Conservation (phyloP, 257 asterid species). For the Eucommia ulmoides region DNA sequence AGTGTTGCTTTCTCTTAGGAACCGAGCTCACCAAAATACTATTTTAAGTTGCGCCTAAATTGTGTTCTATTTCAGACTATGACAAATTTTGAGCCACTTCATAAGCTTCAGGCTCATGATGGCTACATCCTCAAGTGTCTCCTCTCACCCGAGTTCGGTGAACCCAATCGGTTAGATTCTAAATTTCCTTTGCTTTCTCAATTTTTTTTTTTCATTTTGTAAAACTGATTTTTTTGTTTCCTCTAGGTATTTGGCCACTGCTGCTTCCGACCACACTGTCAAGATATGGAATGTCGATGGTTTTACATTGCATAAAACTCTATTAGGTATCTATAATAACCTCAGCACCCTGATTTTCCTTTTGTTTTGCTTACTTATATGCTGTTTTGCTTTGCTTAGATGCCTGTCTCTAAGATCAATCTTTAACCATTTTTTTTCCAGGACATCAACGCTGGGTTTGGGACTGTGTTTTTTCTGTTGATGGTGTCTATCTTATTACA, state of each 20-base stretch:
- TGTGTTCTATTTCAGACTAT: slow-evolving; percentile 55
- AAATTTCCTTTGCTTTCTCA: slow-evolving; percentile 1
- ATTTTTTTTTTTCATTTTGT: neutral
- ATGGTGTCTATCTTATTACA: slow-evolving; percentile 87
- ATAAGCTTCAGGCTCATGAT: slow-evolving; percentile 88
- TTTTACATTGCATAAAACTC: slow-evolving; percentile 77
- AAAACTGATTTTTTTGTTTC: too few species aligned
- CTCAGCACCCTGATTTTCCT: too few species aligned
- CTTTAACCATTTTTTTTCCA: slow-evolving; percentile 16
- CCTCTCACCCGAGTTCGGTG: slow-evolving; percentile 90
- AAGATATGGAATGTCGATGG: slow-evolving; percentile 96
- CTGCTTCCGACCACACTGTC: slow-evolving; percentile 87
- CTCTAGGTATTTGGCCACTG: slow-evolving; percentile 81
- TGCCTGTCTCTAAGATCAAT: slow-evolving; percentile 3
- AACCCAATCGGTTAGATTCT: slow-evolving; percentile 59
- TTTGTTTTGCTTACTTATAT: neutral
- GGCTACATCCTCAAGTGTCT: slow-evolving; percentile 89
- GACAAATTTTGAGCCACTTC: slow-evolving; percentile 97
- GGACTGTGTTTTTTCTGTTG: slow-evolving; percentile 97
- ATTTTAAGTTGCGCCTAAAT: neutral
- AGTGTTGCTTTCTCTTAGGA: too few species aligned
- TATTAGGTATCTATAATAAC: slow-evolving; percentile 42
- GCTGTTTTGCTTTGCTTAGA: neutral
- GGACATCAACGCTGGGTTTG: slow-evolving; percentile 98
- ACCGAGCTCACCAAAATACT: too few species aligned